Evolutionary conservation across 2,329 filamentous ascomycete species (phyloP), one percentile per base, ranked within the genome.

Genomic region (Cladosporium austrohemisphaericum): DNA sequence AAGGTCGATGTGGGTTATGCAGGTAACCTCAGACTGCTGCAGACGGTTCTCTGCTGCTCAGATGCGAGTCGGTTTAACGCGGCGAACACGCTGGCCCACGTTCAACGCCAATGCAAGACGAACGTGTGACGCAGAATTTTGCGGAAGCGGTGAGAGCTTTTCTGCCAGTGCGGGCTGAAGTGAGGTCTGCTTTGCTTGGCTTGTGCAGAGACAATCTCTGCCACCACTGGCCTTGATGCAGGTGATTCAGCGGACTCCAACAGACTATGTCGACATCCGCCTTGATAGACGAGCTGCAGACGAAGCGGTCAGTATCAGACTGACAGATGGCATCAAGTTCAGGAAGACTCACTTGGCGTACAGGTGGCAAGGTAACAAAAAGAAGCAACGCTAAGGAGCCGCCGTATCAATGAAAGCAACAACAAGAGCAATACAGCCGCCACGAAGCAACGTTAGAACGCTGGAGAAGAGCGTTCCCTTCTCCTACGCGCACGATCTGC

Each of bases 161-260:
- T 19, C 26, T 41, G 16, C 37, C 6, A 26, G 11, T 6, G n/a
- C 22, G 11, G n/a, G 14, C 22, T 16, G 23, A 41, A 31, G 38
- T 41, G 38, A 41, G 25, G 38, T 41, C 23, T 41, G 38, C 38
- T 41, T 29, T 20, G 7, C n/a, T n/a, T n/a, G n/a, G n/a, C n/a
- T 18, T 23, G n/a, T 26, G 37, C 37, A 16, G 37, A n/a, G n/a
- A n/a, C n/a, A n/a, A n/a, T n/a, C n/a, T n/a, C n/a, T n/a, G n/a
- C n/a, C n/a, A n/a, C n/a, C n/a, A n/a, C 22, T 40, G 37, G 29
- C 8, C 13, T 22, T 28, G 13, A 35, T 36, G 29, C 41, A 28
- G 6, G 32, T 25, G 8, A 26, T 35, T n/a, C 26, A 14, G 41
- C 41, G 41, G 41, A 25, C 8, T 13, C 4, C 28, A 18, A 31